Conservation (phyloP, 164 flowering plant genomes). For the Macadamia integrifolia region DNA sequence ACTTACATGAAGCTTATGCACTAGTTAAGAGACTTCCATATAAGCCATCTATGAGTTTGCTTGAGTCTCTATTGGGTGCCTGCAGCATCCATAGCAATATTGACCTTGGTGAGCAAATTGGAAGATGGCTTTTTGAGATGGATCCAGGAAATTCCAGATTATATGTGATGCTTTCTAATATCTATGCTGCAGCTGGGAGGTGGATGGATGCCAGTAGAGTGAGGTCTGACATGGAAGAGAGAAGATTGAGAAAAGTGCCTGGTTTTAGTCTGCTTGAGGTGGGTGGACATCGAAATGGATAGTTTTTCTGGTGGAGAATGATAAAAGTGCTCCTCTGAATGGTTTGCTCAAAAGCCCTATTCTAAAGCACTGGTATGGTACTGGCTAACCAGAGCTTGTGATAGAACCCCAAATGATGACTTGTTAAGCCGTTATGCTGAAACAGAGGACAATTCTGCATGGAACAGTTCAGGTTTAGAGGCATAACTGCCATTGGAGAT, state of each 20-base stretch:
- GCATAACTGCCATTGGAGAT: too few relatives aligned
- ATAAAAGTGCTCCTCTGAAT: neutral
- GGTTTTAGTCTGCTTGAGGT: slow-evolving; percentile 31
- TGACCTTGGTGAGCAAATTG: slow-evolving; percentile 36
- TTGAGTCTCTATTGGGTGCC: slow-evolving; percentile 51
- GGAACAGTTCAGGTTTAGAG: too few relatives aligned
- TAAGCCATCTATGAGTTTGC: slow-evolving; percentile 27
- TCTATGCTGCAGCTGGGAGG: slow-evolving; percentile 41
- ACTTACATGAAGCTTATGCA: slow-evolving; percentile 42
- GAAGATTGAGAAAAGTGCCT: slow-evolving; percentile 25
- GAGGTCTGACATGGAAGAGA: slow-evolving; percentile 31
- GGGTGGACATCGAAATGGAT: neutral
- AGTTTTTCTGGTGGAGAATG: neutral
- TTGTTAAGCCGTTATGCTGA: too few relatives aligned
- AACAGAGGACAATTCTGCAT: too few relatives aligned
- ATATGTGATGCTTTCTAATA: slow-evolving; percentile 38
- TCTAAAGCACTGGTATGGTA: too few relatives aligned
- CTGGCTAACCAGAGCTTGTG: too few relatives aligned
- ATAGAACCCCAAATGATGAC: too few relatives aligned
- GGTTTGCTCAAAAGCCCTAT: neutral
- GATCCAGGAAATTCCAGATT: slow-evolving; percentile 32
- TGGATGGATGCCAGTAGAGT: slow-evolving; percentile 33
- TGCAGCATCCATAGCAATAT: slow-evolving; percentile 44
- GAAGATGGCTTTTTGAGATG: slow-evolving; percentile 23
- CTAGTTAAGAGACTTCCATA: slow-evolving; percentile 34